Evolutionary conservation across 2,329 filamentous ascomycete species (phyloP), one percentile per base, ranked within the genome.

Genomic region (Apiospora rasikravindrae): DNA sequence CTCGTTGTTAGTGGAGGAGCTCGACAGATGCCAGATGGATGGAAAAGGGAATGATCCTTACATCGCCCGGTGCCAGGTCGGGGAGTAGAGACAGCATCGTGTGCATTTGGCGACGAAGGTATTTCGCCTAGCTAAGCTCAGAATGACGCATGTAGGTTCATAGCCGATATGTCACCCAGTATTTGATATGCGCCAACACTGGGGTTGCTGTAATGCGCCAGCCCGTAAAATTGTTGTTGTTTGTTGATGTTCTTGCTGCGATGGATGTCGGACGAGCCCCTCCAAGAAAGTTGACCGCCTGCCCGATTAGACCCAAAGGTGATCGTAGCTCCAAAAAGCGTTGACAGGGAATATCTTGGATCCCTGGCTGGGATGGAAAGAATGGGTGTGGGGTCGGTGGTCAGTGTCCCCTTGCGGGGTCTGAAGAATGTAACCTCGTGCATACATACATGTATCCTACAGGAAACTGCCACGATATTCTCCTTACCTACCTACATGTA

Each of bases 31-130:
- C 7, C 67, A 26, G 29, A 37, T n/a, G 45, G 74, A 66, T 70
- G 26, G 70, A 69, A 42, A 67, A 33, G 49, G 33, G 5, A 5
- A 37, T 47, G 70, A 64, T 70, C 69, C 71, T 44, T 86, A 94
- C 92, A 78, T 94, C 91, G 83, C 90, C 90, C 69, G 92, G 92
- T 24, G 90, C 88, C 73, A 94, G 87, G 73, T 90, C 89, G 67
- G 91, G 91, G 22, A 94, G 86, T 68, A 90, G 85, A 66, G 87
- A 88, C 76, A 92, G 88, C 87, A 92, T 92, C 67, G 74, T 82
- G 33, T 33, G 33, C 19, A 64, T 13, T 42, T 67, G 44, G 64
- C 26, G 51, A 19, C 26, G 2, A 57, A 19, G 26, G 16, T 57
- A 19, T 2, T 57, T 8, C 16, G 49, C 16, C 24, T 26, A 53